Base-by-base conservation (phyloP, 1,139 yeast species). In the Suhomyces chickasaworum region DNA sequence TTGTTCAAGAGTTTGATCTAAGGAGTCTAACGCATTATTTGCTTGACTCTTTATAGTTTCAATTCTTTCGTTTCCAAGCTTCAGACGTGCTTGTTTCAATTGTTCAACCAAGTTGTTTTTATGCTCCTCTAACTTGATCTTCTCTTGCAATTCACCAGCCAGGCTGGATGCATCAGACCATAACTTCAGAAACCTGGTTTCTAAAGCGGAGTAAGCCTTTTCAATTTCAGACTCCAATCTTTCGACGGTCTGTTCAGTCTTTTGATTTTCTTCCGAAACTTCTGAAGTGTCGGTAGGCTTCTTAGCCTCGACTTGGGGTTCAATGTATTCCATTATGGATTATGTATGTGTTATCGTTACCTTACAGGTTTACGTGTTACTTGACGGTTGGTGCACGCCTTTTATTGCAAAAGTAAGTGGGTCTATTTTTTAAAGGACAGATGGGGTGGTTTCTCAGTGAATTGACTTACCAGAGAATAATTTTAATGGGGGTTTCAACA, bases 1-100 rank as follows among this genome's bases (percentile, higher is more conserved):
- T 46, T 72, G 71, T 55, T 85, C 95, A 42, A 88, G 70, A 52
- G 81, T 86, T 21, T 78, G 71, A 60, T 87, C 95, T 46, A 87
- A 71, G 6, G 75, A 73, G 56, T 86, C 91, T 49, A 87, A 71
- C 42, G 84, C 84, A 43, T 60, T 58, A 54, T 75, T 82, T 7
- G 91, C 87, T 51, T 75, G 78, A 22, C 45, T 40, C 39, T 59
- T 57, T 30, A 67, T 48, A 20, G 55, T 56, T 50, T 68, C 67
- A 44, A 73, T 55, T 53, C 68, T 73, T 4, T 55, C 57, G 38
- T 59, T 63, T 37, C 37, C 48, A 13, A 48, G 47, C 22, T 50
- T 50, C 25, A 61, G 64, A 49, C 59, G 65, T 16, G 75, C 71
- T 7, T 57, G 52, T 30, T 59, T 64, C 53, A 73, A 61, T 55